phyloP scores from a whole-genome alignment of 345 rosid species.

The Populus davidiana region DNA sequence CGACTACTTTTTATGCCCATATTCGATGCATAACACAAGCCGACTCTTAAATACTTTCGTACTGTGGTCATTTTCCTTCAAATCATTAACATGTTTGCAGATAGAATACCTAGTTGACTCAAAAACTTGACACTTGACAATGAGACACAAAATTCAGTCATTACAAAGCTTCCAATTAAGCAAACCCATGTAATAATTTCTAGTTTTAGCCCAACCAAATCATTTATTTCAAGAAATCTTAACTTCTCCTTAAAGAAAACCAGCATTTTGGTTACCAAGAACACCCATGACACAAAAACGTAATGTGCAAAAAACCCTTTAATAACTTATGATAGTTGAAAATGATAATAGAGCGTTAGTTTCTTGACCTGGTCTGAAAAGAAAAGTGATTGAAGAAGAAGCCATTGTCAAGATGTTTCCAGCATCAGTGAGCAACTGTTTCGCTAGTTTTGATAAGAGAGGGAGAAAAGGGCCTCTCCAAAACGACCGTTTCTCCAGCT shows the following conservation, averaged over 20 bases:
- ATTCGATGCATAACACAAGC: background rate
- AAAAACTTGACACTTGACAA: background rate
- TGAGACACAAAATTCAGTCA: background rate
- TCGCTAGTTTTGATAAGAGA: background rate
- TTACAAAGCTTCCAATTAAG: background rate
- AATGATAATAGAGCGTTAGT: background rate
- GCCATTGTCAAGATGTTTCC: constrained; percentile 43
- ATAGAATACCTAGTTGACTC: background rate
- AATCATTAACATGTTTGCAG: background rate
- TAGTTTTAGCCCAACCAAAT: background rate
- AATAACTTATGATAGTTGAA: background rate
- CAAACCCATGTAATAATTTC: background rate
- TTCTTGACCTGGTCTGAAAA: constrained; percentile 55
- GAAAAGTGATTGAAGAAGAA: constrained; percentile 62
- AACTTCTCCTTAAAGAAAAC: background rate
- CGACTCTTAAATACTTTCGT: background rate
- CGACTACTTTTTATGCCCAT: background rate
- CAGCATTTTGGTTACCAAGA: background rate
- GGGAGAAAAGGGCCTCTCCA: background rate
- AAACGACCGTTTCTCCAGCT: background rate
- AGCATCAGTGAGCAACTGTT: constrained; percentile 22
- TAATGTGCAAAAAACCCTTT: background rate
- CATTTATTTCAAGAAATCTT: background rate
- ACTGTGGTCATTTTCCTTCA: background rate
- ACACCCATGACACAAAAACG: background rate